Evolutionary conservation across 2,329 filamentous ascomycete species (phyloP).

Genomic region (Colletotrichum destructivum): DNA sequence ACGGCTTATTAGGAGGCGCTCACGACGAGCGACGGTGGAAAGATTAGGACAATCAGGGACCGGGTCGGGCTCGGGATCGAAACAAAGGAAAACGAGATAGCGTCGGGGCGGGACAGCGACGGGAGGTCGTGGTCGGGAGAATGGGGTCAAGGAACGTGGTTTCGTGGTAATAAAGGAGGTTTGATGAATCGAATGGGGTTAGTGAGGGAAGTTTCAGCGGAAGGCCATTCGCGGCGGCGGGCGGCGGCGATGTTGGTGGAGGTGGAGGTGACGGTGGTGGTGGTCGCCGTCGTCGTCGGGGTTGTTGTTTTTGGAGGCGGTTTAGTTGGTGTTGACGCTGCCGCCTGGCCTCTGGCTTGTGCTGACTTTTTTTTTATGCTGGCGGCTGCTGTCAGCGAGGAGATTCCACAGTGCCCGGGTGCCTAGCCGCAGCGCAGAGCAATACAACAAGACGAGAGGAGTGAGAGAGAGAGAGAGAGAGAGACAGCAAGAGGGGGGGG

Average conservation of each 20-base stretch:
- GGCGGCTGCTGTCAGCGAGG: slow-evolving; percentile 31
- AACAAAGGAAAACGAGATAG: slow-evolving; percentile 40
- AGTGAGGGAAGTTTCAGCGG: slow-evolving; percentile 26
- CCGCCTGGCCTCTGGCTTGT: slow-evolving; percentile 11
- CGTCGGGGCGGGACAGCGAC: slow-evolving; percentile 26
- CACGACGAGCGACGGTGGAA: slow-evolving; percentile 31
- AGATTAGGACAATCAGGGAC: slow-evolving; percentile 17
- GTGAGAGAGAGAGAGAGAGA: slow-evolving; percentile 1
- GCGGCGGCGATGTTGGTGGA: background rate
- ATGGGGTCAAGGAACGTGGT: slow-evolving; percentile 29
- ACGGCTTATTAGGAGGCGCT: slow-evolving; percentile 40
- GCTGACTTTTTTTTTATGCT: slow-evolving; percentile 25
- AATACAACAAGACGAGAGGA: background rate
- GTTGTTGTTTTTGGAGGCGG: background rate
- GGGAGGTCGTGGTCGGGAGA: slow-evolving; percentile 31
- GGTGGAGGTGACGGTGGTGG: background rate
- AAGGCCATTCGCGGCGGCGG: slow-evolving; percentile 32
- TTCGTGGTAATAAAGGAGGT: background rate
- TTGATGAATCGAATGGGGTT: slow-evolving; percentile 18
- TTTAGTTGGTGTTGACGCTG: slow-evolving; percentile 5
- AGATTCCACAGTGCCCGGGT: slow-evolving; percentile 40
- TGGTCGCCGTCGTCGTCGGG: background rate
- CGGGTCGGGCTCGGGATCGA: slow-evolving; percentile 11
- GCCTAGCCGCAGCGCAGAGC: slow-evolving; percentile 19
- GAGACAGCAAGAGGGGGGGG: background rate